Evolutionary conservation across 2,329 filamentous ascomycete species (phyloP), one percentile per base, ranked within the genome.

Genomic region (Penicillium sp.): DNA sequence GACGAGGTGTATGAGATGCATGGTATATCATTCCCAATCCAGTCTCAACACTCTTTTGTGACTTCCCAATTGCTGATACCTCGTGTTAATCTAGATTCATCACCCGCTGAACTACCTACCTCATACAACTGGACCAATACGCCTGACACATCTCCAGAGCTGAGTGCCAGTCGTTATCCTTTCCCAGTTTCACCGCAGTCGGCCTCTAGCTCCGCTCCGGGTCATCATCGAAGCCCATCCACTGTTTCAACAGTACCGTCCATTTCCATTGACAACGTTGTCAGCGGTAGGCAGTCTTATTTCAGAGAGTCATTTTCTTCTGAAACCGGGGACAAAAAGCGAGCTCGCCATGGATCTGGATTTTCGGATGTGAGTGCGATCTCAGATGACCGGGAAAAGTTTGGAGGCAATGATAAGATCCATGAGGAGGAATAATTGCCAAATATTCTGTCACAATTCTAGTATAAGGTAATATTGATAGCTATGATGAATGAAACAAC

Each of bases 1-100:
- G 56, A 43, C 24, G 34, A 40, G 4, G 48, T 59, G 2, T 50
- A 59, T 36, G 56, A 59, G 21, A 52, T 59, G 50, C 54, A 56
- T 5, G 56, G 56, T 59, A 56, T n/a, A 40, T 7, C 13, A 39
- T 13, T 9, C 18, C 26, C 18, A 9, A 6, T 3, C 14, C 16
- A 7, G 9, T 4, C 14, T 13, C n/a, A 10, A 34, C n/a, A n/a
- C 14, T n/a, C 31, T 28, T 28, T 28, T 28, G 24, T 28, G 24
- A 28, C 31, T 34, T 42, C 16, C 13, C 3, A 3, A 26, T 28
- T 26, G 13, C 23, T 14, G 8, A 9, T 3, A 31, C 21, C 43
- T 10, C 1, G 14, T 26, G 23, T 18, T 16, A 3, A 24, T 28
- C 18, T 11, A 59, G 56, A 59, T 37, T 59, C 56, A 5, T 59